Evolutionary conservation across 1,139 yeast species (phyloP).

Genomic region (Suhomyces choctaworum): DNA sequence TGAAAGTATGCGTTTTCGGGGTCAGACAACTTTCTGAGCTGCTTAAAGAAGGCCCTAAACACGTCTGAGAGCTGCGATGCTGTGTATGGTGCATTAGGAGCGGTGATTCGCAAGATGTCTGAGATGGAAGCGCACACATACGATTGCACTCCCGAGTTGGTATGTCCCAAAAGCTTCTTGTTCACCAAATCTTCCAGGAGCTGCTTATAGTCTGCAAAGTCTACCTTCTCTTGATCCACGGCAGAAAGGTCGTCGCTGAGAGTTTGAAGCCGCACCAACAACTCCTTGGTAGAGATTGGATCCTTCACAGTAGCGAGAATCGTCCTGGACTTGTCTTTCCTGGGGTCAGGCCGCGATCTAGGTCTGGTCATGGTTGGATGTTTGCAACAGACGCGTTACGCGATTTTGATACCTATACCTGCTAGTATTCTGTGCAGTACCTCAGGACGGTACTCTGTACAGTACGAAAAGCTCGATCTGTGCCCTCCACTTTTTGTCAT

Average conservation of each 20-base stretch:
- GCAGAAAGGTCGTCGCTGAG: constrained; percentile 63
- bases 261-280: constrained; percentile 41
- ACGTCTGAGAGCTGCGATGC: constrained; percentile 59
- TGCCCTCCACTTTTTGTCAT: no score
- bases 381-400: constrained; percentile 11
- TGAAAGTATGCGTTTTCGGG: constrained; percentile 63
- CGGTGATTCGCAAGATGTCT: constrained; percentile 74
- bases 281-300: constrained; percentile 60
- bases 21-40: constrained; percentile 58
- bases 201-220: constrained; percentile 42
- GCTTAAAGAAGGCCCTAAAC: constrained; percentile 63
- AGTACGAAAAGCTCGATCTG: no score
- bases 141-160: constrained; percentile 71
- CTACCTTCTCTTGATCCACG: constrained; percentile 60
- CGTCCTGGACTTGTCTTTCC: constrained; percentile 39
- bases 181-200: constrained; percentile 56
- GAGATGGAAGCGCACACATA: constrained; percentile 72
- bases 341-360: constrained; percentile 5
- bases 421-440: no score
- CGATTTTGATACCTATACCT: no score
- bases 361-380: constrained; percentile 4
- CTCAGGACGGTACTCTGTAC: no score
- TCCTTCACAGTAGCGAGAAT: constrained; percentile 56
- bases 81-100: constrained; percentile 91
- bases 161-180: constrained; percentile 58